Evolutionary conservation across 805 yeast genomes (phyloP).

Genomic region (Hanseniaspora occidentalis): DNA sequence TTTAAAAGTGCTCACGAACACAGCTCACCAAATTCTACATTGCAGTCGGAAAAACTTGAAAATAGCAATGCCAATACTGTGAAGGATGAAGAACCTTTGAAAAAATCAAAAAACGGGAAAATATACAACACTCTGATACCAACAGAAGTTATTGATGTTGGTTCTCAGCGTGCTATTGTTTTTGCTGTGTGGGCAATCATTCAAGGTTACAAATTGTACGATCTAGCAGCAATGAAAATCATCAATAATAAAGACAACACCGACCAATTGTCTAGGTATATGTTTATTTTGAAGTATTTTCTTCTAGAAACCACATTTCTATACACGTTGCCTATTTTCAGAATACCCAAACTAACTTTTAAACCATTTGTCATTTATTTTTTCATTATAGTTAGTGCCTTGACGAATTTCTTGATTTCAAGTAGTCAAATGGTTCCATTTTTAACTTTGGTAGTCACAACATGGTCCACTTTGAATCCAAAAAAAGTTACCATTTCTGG

Average conservation of each 20-base stretch:
- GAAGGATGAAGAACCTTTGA: background rate
- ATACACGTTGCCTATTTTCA: conserved; percentile 58
- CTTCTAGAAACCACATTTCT: conserved; percentile 60
- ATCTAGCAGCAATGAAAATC: conserved; percentile 45
- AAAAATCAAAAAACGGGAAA: background rate
- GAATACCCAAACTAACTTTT: conserved; percentile 65
- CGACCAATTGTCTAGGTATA: conserved; percentile 29
- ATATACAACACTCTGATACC: conserved; percentile 37
- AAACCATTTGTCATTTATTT: conserved; percentile 40
- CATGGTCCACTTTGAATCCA: conserved; percentile 31
- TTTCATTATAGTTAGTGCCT: conserved; percentile 34
- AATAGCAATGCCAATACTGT: background rate
- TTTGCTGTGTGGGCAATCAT: conserved; percentile 55
- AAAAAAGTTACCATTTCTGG: conserved; percentile 45
- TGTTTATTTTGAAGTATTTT: conserved; percentile 58
- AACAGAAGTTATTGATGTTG: conserved; percentile 50
- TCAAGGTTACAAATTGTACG: conserved; percentile 82
- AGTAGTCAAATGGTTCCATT: conserved; percentile 38
- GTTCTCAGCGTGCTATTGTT: conserved; percentile 61
- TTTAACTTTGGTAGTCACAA: conserved; percentile 26
- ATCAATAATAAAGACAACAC: conserved; percentile 16
- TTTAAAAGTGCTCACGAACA: no score
- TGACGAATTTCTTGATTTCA: conserved; percentile 37
- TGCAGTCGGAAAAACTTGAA: background rate
- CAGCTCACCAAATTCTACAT: no score